Conservation (phyloP, 352 stramenopile species). For the Globisporangium orthogonon region DNA sequence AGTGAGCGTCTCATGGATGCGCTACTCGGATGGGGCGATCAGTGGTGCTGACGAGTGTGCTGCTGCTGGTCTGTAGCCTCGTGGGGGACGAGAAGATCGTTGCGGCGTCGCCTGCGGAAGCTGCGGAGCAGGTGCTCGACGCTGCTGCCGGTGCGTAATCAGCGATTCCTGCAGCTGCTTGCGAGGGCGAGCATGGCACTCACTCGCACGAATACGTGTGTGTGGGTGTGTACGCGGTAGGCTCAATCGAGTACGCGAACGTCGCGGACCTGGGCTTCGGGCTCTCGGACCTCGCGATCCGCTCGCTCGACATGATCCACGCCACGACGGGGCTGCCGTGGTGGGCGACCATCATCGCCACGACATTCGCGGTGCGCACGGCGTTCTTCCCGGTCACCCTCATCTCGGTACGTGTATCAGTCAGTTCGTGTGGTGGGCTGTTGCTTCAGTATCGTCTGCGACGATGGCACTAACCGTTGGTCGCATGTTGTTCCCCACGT, state of each 20-base stretch:
- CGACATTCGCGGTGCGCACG: conserved; percentile 69
- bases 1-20: no score
- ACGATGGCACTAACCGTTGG: not conserved
- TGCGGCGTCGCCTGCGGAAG: conserved; percentile 35
- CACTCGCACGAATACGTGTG: not conserved
- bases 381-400: conserved; percentile 73
- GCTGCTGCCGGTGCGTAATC: conserved; percentile 20
- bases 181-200: no score
- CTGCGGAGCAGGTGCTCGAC: conserved; percentile 39
- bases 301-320: conserved; percentile 69
- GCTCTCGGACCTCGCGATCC: conserved; percentile 70
- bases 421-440: not conserved
- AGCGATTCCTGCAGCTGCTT: no score
- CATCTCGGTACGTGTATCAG: conserved; percentile 45
- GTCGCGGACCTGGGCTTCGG: conserved; percentile 62
- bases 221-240: conserved; percentile 10
- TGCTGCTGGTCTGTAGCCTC: conserved; percentile 14
- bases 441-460: not conserved
- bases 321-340: conserved; percentile 75
- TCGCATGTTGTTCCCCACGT: not conserved
- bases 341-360: conserved; percentile 84
- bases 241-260: conserved; percentile 41
- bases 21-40: not conserved
- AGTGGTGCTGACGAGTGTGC: not conserved
- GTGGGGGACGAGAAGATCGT: conserved; percentile 39